phyloP scores from a whole-genome alignment of 371 early-diverging fungal species.

The Mycotypha africana region DNA sequence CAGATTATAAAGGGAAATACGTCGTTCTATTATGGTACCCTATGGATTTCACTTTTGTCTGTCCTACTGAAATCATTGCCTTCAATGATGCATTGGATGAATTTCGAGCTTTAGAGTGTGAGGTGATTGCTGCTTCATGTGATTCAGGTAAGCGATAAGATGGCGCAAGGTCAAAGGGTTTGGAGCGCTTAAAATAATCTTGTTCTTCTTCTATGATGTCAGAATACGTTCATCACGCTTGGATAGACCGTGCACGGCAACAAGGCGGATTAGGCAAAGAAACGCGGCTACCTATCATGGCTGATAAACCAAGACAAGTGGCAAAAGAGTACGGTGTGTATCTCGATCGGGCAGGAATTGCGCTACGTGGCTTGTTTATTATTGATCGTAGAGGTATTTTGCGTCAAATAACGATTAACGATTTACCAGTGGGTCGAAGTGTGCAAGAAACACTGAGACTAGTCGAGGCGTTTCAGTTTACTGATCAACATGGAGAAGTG shows the following conservation, averaged over 20 bases:
- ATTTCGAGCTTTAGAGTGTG: constrained; percentile 57
- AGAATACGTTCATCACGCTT: constrained; percentile 47
- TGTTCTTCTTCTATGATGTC: background rate
- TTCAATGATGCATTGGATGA: constrained; percentile 59
- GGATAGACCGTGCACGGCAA: constrained; percentile 67
- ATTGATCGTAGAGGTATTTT: constrained; percentile 68
- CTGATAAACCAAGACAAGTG: constrained; percentile 71
- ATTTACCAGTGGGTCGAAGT: constrained; percentile 71
- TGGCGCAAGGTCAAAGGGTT: background rate
- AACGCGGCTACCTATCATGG: constrained; percentile 64
- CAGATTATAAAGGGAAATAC: constrained; percentile 79
- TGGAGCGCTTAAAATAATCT: too few relatives aligned
- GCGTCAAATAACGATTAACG: constrained; percentile 53
- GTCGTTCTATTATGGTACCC: constrained; percentile 42
- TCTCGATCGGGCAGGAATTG: constrained; percentile 56
- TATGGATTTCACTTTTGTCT: constrained; percentile 48
- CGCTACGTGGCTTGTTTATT: constrained; percentile 65
- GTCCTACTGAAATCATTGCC: constrained; percentile 67
- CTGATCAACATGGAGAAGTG: constrained; percentile 60
- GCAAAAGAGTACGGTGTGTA: constrained; percentile 68
- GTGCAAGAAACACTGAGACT: constrained; percentile 74
- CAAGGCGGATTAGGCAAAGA: constrained; percentile 72
- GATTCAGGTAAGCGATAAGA: constrained; percentile 29
- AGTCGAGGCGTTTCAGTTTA: constrained; percentile 76
- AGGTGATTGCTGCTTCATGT: constrained; percentile 38